phyloP scores from a whole-genome alignment of 352 stramenopile species.

The Globisporangium canariense region DNA sequence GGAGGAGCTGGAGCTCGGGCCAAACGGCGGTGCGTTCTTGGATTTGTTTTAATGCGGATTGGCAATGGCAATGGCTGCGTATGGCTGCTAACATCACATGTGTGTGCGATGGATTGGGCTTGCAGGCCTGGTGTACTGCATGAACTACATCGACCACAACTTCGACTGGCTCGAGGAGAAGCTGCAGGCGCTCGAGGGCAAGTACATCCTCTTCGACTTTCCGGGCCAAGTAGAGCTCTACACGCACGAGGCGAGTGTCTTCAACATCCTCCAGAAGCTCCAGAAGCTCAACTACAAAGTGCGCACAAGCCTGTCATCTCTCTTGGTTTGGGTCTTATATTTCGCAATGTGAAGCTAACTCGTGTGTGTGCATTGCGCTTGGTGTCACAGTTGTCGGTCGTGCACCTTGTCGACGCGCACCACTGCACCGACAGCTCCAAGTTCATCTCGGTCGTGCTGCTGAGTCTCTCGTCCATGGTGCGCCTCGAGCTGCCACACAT shows the following conservation, averaged over 20 bases:
- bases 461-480: conserved; percentile 98
- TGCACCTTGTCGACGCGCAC: conserved; percentile 95
- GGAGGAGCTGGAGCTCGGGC: conserved; percentile 93
- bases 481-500: conserved; percentile 96
- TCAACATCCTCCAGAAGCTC: conserved; percentile 93
- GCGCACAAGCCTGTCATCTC: conserved; percentile 7
- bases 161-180: conserved; percentile 97
- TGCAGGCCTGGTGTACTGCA: conserved; percentile 96
- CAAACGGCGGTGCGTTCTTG: conserved; percentile 86
- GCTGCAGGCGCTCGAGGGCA: conserved; percentile 72
- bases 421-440: conserved; percentile 94
- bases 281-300: conserved; percentile 87
- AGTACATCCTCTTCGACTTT: conserved; percentile 99
- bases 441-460: conserved; percentile 96
- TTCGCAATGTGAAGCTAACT: not conserved
- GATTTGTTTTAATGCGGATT: not conserved
- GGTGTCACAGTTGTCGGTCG: conserved; percentile 65
- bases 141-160: conserved; percentile 98
- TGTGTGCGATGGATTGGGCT: not conserved
- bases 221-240: conserved; percentile 99
- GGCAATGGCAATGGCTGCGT: not conserved
- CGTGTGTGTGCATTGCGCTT: not conserved
- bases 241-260: conserved; percentile 97
- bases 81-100: not conserved
- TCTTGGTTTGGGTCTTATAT: not conserved